phyloP scores from a whole-genome alignment of 768 basidiomycete species.

The Sarcodon aspratus region DNA sequence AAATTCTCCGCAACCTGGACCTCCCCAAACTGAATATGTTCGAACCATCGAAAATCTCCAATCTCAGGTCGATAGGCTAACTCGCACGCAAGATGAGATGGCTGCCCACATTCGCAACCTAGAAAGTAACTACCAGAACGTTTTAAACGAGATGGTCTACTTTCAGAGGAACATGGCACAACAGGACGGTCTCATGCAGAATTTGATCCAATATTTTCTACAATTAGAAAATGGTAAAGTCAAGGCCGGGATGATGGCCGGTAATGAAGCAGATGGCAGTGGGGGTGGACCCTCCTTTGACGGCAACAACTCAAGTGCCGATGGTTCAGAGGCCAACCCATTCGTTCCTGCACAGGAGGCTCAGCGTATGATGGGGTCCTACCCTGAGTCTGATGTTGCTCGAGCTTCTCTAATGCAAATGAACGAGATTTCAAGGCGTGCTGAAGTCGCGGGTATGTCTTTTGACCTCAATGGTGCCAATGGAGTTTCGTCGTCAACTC shows the following conservation, averaged over 20 bases:
- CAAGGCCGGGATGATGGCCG: constrained; percentile 13
- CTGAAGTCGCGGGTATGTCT: constrained; percentile 31
- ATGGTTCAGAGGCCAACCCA: constrained; percentile 23
- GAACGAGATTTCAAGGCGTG: constrained; percentile 66
- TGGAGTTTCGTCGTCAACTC: constrained; percentile 1
- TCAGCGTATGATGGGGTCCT: constrained; percentile 36
- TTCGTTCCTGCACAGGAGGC: constrained; percentile 51
- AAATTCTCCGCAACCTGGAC: constrained; percentile 15
- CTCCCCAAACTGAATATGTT: constrained; percentile 4
- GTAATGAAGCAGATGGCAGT: not conserved
- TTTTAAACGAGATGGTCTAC: constrained; percentile 60
- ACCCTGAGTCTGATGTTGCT: constrained; percentile 47
- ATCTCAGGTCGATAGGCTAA: constrained; percentile 35
- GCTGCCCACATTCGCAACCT: constrained; percentile 42
- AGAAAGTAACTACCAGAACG: constrained; percentile 54
- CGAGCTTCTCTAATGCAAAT: constrained; percentile 64
- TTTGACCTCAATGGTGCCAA: constrained; percentile 14
- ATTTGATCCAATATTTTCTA: constrained; percentile 71
- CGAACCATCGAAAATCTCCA: constrained; percentile 27
- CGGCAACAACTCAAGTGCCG: constrained; percentile 7
- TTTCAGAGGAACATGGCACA: constrained; percentile 70
- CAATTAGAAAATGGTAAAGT: constrained; percentile 45
- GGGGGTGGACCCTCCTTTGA: not conserved
- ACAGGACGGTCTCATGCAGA: constrained; percentile 78
- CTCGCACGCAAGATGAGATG: constrained; percentile 38